Percentiles rank a stretch among this genome's conserved stretches.
phyloP scores from a whole-genome alignment of 2,329 filamentous ascomycete genomes.

The Alternaria solani region DNA sequence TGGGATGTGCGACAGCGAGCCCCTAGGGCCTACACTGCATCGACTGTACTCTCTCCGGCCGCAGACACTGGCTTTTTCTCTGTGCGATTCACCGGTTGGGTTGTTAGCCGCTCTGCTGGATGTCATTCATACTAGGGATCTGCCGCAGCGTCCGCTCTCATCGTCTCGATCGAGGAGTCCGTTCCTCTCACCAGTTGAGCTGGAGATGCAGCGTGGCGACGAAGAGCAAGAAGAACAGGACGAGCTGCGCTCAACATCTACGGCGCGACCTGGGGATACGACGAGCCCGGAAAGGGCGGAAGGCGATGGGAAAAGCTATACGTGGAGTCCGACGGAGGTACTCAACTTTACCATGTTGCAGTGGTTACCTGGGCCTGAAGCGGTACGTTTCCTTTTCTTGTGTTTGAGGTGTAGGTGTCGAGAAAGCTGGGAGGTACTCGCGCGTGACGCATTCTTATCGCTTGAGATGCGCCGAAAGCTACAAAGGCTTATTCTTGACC shows the following conservation, averaged over 20 bases:
- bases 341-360: slow-evolving; percentile 63
- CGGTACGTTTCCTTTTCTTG: slow-evolving; percentile 14
- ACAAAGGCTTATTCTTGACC: not conserved
- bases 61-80: slow-evolving; percentile 48
- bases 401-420: not conserved
- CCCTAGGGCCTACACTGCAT: slow-evolving; percentile 29
- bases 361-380: slow-evolving; percentile 72
- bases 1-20: slow-evolving; percentile 2
- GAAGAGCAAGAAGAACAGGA: slow-evolving; percentile 20
- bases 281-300: slow-evolving; percentile 1
- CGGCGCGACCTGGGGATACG: slow-evolving; percentile 2
- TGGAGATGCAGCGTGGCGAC: slow-evolving; percentile 30
- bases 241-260: not conserved
- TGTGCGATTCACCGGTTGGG: slow-evolving; percentile 51
- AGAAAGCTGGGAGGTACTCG: not conserved
- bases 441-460: not conserved
- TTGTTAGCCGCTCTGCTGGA: slow-evolving; percentile 47
- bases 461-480: not conserved
- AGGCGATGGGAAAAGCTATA: slow-evolving; percentile 4
- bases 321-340: slow-evolving; percentile 56
- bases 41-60: slow-evolving; percentile 43
- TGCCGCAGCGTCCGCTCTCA: slow-evolving; percentile 19
- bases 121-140: slow-evolving; percentile 36
- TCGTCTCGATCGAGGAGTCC: slow-evolving; percentile 37
- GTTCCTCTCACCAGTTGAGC: slow-evolving; percentile 42